Conservation (phyloP, 257 asterid genomes). For the Jasminum sambac region DNA sequence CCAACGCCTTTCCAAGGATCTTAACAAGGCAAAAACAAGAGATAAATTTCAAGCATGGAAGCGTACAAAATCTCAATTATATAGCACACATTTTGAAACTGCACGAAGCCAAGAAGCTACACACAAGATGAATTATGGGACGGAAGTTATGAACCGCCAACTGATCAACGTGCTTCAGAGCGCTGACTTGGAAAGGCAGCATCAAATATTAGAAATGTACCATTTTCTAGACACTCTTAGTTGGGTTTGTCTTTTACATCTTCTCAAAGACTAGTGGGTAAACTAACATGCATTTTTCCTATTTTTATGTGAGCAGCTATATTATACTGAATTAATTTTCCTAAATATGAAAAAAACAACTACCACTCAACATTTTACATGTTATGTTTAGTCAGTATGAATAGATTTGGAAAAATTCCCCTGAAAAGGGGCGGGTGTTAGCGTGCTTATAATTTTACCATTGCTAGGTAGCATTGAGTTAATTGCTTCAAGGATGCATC, state of each 20-base stretch:
- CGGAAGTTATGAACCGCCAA: neutral
- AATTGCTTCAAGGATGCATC: neutral
- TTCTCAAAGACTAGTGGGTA: neutral
- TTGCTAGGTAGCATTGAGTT: neutral
- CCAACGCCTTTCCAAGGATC: conserved; percentile 97
- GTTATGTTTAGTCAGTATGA: no score
- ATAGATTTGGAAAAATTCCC: neutral
- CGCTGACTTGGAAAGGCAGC: neutral
- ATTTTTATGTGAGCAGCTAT: neutral
- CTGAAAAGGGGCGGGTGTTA: neutral
- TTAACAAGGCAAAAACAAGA: conserved; percentile 32
- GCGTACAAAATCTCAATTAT: conserved; percentile 5
- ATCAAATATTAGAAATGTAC: neutral
- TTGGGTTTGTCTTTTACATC: neutral
- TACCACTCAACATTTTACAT: neutral
- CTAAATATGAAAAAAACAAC: neutral
- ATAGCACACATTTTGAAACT: neutral
- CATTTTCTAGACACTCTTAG: neutral
- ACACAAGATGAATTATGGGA: neutral
- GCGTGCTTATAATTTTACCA: neutral
- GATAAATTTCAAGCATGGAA: conserved; percentile 1
- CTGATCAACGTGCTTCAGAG: neutral
- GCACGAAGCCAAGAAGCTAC: neutral
- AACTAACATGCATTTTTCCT: neutral
- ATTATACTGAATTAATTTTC: neutral